Evolutionary conservation across 306 rosid genomes (phyloP).

Genomic region (Argentina anserina): DNA sequence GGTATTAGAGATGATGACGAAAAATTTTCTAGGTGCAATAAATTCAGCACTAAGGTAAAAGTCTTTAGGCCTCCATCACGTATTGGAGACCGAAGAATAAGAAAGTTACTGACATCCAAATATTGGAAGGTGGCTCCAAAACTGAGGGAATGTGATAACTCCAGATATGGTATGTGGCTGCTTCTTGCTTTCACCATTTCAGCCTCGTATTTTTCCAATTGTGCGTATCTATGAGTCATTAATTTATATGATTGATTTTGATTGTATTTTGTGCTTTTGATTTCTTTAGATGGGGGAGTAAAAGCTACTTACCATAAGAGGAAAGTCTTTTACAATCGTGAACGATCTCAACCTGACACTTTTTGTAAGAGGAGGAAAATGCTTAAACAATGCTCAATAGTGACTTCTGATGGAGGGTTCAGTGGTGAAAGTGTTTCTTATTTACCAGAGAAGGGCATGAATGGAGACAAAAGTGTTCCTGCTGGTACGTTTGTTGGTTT

Average conservation of each 20-base stretch:
- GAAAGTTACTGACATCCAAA: conserved; percentile 62
- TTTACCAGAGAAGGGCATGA: conserved; percentile 49
- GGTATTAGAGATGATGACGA: conserved; percentile 88
- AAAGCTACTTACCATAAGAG: conserved; percentile 51
- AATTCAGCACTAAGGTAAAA: conserved; percentile 55
- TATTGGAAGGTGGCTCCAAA: conserved; percentile 83
- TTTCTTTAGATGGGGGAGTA: conserved; percentile 48
- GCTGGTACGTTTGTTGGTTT: conserved; percentile 39
- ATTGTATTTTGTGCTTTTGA: conserved; percentile 4
- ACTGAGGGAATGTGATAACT: conserved; percentile 63
- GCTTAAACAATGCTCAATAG: conserved; percentile 43
- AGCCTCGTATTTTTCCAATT: background rate
- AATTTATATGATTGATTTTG: background rate
- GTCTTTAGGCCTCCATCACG: conserved; percentile 50
- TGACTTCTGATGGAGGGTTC: conserved; percentile 66
- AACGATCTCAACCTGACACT: conserved; percentile 45
- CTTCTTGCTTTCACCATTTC: conserved; percentile 13
- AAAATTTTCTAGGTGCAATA: conserved; percentile 53
- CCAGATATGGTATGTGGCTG: conserved; percentile 58
- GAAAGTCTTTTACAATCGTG: conserved; percentile 44
- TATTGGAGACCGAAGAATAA: conserved; percentile 57
- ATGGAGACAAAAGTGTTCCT: conserved; percentile 35
- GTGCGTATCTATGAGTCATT: conserved; percentile 4
- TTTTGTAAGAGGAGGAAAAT: conserved; percentile 62
- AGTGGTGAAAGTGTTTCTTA: conserved; percentile 78